Percentiles rank a stretch among this genome's conserved stretches.
phyloP scores from a whole-genome alignment of 1,284 basidiomycete genomes.

The Cutaneotrichosporon sp. region DNA sequence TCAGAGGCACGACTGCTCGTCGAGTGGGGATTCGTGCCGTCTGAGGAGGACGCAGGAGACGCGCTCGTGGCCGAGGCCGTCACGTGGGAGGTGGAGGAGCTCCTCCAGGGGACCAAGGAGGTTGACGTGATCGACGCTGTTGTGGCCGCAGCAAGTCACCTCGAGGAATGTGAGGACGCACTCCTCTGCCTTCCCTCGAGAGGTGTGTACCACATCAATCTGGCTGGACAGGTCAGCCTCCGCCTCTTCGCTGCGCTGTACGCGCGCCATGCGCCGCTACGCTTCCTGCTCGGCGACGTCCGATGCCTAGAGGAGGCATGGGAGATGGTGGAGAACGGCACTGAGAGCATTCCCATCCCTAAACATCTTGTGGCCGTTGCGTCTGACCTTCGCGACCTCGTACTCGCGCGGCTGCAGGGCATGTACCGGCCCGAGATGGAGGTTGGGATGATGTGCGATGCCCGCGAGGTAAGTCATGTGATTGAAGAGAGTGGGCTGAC shows the following conservation, averaged over 20 bases:
- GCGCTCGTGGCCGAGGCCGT: conserved; percentile 33
- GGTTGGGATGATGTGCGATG: conserved; percentile 32
- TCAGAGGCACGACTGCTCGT: conserved; percentile 67
- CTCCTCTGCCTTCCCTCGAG: conserved; percentile 15
- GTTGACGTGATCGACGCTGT: conserved; percentile 10
- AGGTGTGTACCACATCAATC: conserved; percentile 30
- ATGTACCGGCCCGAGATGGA: conserved; percentile 26
- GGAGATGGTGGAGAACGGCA: conserved; percentile 11
- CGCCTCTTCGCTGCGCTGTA: conserved; percentile 27
- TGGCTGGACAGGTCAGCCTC: conserved; percentile 27
- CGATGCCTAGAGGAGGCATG: conserved; percentile 16
- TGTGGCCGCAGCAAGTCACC: background rate
- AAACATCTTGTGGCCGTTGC: background rate
- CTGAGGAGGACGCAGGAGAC: conserved; percentile 2
- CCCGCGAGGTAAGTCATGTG: conserved; percentile 34
- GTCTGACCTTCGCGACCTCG: conserved; percentile 9
- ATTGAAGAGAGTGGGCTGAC: conserved; percentile 1
- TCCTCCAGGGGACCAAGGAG: conserved; percentile 23
- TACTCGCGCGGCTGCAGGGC: conserved; percentile 22
- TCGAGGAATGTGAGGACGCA: conserved; percentile 10
- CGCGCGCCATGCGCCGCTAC: background rate
- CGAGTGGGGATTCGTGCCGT: conserved; percentile 67
- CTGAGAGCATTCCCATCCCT: background rate
- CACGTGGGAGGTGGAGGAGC: conserved; percentile 33
- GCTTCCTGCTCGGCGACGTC: conserved; percentile 6